phyloP scores from a whole-genome alignment of 2,329 filamentous ascomycete species.

The Phaeophleospora eucalypticola region DNA sequence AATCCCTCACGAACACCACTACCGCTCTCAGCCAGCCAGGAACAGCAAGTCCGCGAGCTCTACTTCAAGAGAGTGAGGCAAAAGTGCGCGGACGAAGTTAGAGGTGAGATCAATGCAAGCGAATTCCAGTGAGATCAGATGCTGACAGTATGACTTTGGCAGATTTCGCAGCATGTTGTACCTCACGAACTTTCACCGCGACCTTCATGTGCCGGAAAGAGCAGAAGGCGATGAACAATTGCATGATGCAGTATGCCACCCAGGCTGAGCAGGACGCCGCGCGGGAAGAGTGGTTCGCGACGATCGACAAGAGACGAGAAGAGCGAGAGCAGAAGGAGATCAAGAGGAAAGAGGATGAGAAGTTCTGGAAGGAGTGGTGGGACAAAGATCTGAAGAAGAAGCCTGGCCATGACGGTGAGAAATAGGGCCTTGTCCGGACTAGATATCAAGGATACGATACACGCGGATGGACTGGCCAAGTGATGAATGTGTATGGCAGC shows the following conservation, averaged over 20 bases:
- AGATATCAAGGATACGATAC: no score
- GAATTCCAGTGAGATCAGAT: neutral
- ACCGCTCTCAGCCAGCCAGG: constrained; percentile 75
- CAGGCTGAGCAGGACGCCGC: constrained; percentile 81
- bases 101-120: constrained; percentile 33
- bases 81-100: constrained; percentile 61
- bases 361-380: constrained; percentile 52
- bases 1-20: constrained; percentile 63
- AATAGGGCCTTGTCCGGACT: no score
- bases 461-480: no score
- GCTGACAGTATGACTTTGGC: neutral
- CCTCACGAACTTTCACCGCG: constrained; percentile 78
- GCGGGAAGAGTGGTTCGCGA: constrained; percentile 87
- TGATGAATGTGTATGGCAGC: no score
- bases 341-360: constrained; percentile 41
- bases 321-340: constrained; percentile 58
- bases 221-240: constrained; percentile 84
- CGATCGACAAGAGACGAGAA: constrained; percentile 64
- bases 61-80: constrained; percentile 75
- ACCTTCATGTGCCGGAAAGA: constrained; percentile 79
- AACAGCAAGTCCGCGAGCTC: constrained; percentile 74
- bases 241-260: constrained; percentile 85
- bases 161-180: constrained; percentile 91
- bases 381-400: constrained; percentile 34
- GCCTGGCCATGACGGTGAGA: constrained; percentile 8